Conservation (phyloP, 1,139 yeast species). For the Arxiozyma telluris region DNA sequence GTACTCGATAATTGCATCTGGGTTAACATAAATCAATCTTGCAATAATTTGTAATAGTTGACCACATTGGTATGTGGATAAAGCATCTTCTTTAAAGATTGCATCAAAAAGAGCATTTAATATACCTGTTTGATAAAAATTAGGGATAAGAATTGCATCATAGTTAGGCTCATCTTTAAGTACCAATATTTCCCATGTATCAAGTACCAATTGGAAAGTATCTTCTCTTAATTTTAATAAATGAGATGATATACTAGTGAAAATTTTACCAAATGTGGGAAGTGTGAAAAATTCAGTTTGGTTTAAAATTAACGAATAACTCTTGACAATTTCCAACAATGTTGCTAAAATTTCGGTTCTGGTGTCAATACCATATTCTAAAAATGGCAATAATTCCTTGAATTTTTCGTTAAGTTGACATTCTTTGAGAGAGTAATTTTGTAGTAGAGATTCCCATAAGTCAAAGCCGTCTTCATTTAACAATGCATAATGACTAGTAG, state of each 20-base stretch:
- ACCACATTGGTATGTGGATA: slow-evolving; percentile 32
- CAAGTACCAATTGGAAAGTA: slow-evolving; percentile 47
- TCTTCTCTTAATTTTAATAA: slow-evolving; percentile 63
- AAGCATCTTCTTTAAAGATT: slow-evolving; percentile 24
- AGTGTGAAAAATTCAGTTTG: slow-evolving; percentile 35
- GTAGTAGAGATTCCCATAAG: slow-evolving; percentile 67
- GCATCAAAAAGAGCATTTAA: slow-evolving; percentile 22
- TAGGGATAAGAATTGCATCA: slow-evolving; percentile 19
- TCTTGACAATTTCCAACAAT: slow-evolving; percentile 58
- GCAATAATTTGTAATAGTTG: slow-evolving; percentile 48
- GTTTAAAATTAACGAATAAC: slow-evolving; percentile 57
- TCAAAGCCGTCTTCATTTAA: slow-evolving; percentile 84
- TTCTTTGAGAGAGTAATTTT: slow-evolving; percentile 35
- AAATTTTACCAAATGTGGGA: slow-evolving; percentile 35
- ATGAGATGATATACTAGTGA: slow-evolving; percentile 47
- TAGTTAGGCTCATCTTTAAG: slow-evolving; percentile 20
- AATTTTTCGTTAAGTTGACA: slow-evolving; percentile 21
- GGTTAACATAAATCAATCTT: slow-evolving; percentile 43
- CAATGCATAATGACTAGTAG: slow-evolving; percentile 51
- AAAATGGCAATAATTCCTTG: slow-evolving; percentile 26
- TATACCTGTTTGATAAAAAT: slow-evolving; percentile 22
- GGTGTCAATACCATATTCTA: slow-evolving; percentile 40
- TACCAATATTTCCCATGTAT: slow-evolving; percentile 48
- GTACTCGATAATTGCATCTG: slow-evolving; percentile 38
- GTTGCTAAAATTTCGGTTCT: slow-evolving; percentile 73